These are phyloP conservation scores for Juncus inflexus DNA, from an alignment of 176 grass and related monocot species.

Conservation along the genomic window DNA sequence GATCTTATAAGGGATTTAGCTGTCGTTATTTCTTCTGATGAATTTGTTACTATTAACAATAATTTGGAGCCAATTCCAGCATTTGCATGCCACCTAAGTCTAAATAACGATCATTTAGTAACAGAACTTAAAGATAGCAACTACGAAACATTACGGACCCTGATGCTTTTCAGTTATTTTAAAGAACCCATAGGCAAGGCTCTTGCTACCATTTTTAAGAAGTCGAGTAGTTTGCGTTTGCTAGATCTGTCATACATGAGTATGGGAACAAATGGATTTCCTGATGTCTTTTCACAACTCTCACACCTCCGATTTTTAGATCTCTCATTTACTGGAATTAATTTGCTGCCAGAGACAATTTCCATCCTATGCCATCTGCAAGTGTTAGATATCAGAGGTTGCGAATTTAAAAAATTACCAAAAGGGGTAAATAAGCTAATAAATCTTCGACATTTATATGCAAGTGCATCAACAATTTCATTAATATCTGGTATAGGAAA, in stretches of 20 bases:
- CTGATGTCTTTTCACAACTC: neutral
- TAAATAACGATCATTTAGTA: conserved; percentile 7
- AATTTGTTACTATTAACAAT: conserved; percentile 13
- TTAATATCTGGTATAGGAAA: conserved; percentile 38
- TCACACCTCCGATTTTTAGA: conserved; percentile 29
- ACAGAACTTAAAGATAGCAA: neutral
- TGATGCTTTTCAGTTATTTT: conserved; percentile 33
- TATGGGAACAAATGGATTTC: neutral
- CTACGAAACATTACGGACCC: conserved; percentile 7
- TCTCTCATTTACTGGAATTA: conserved; percentile 30
- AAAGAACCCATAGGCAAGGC: conserved; percentile 6
- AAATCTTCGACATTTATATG: conserved; percentile 31
- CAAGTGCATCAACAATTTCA: conserved; percentile 16
- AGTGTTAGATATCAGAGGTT: conserved; percentile 32
- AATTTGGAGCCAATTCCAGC: conserved; percentile 2
- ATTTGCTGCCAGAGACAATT: conserved; percentile 15
- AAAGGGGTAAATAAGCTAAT: conserved; percentile 25
- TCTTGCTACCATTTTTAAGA: conserved; percentile 18
- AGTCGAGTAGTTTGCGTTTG: conserved; percentile 14
- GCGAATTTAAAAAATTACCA: conserved; percentile 23
- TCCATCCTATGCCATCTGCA: conserved; percentile 28
- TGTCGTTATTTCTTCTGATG: conserved; percentile 22
- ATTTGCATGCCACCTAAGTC: conserved; percentile 10
- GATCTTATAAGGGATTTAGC: conserved; percentile 33
- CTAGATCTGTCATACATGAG: conserved; percentile 28